Evolutionary conservation across 345 rosid species (phyloP).

Genomic region (Streptanthus diversifolius): DNA sequence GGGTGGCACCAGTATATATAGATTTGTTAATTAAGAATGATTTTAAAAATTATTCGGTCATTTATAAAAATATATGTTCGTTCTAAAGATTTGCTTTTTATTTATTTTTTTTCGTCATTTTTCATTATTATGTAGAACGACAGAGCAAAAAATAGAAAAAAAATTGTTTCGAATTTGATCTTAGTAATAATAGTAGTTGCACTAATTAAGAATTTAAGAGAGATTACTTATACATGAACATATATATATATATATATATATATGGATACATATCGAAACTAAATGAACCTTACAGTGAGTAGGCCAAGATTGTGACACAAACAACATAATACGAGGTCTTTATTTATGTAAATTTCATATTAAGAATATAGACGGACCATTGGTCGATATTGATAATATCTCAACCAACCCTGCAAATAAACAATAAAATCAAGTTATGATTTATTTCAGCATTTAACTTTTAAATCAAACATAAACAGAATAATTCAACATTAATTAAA

Average conservation of each 20-base stretch:
- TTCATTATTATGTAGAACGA: too few relatives aligned
- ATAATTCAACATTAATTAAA: neutral
- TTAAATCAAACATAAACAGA: neutral
- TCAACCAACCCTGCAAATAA: constrained; percentile 22
- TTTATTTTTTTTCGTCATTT: too few relatives aligned
- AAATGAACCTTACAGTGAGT: constrained; percentile 1
- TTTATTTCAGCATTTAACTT: neutral
- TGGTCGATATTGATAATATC: neutral
- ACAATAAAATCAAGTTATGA: neutral
- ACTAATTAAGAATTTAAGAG: neutral
- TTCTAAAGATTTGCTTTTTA: too few relatives aligned
- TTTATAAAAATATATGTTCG: too few relatives aligned
- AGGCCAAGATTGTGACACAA: neutral
- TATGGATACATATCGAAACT: neutral
- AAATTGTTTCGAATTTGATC: too few relatives aligned
- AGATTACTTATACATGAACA: neutral
- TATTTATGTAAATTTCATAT: constrained; percentile 5
- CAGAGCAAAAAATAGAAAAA: too few relatives aligned
- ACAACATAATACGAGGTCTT: neutral
- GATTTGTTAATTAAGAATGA: too few relatives aligned
- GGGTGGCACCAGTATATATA: too few relatives aligned
- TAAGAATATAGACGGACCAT: neutral
- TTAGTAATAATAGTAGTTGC: too few relatives aligned
- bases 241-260: too few relatives aligned
- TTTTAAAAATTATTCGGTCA: too few relatives aligned